These are phyloP conservation scores for Petasospora fabianii DNA, from an alignment of 1,139 yeast genomes.

Conservation along the genomic window DNA sequence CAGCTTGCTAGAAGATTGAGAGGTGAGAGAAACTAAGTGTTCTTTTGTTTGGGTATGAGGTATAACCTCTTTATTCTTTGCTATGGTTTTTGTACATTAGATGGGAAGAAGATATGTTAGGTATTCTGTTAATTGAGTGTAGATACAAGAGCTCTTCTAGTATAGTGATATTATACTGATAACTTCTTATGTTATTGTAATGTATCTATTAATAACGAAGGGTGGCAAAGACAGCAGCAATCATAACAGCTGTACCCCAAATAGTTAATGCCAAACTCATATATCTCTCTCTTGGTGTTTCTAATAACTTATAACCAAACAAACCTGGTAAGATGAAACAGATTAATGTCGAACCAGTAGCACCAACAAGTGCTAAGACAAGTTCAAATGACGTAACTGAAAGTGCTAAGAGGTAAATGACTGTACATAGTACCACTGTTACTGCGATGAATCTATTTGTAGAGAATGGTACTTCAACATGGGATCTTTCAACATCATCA, in stretches of 20 bases:
- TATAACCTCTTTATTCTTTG: too few relatives aligned
- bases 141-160: too few relatives aligned
- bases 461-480: constrained; percentile 48
- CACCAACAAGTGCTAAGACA: constrained; percentile 87
- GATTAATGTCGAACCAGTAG: constrained; percentile 92
- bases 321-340: constrained; percentile 91
- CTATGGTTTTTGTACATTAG: too few relatives aligned
- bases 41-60: too few relatives aligned
- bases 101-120: too few relatives aligned
- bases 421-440: constrained; percentile 42
- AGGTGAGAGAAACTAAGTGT: constrained; percentile 78
- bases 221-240: constrained; percentile 73
- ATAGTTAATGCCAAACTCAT: constrained; percentile 59
- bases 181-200: too few relatives aligned
- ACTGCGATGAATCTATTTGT: constrained; percentile 42
- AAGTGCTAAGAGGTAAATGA: constrained; percentile 63
- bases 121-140: too few relatives aligned
- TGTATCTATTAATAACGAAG: constrained; percentile 29
- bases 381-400: constrained; percentile 73
- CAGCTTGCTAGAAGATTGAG: constrained; percentile 99
- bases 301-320: constrained; percentile 72
- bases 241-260: constrained; percentile 77
- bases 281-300: constrained; percentile 43
- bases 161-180: too few relatives aligned
- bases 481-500: constrained; percentile 3